These are phyloP conservation scores for Amanita polypyramis DNA, from an alignment of 768 basidiomycete genomes.

Conservation along the genomic window DNA sequence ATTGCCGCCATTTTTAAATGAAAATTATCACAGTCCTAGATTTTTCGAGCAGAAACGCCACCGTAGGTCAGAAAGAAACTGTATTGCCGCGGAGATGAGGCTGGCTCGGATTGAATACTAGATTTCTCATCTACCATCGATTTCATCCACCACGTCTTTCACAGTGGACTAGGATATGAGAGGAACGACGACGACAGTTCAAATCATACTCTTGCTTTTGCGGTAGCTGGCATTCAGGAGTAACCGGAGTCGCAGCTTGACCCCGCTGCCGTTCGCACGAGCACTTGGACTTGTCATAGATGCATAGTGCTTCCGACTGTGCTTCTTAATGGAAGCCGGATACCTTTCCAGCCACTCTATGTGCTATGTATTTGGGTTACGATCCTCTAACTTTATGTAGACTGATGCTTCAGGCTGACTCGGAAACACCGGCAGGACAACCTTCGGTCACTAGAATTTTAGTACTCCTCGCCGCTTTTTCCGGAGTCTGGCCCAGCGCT, in stretches of 20 bases:
- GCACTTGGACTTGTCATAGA: neutral
- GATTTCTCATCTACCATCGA: neutral
- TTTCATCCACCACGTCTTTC: neutral
- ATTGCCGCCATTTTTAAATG: neutral
- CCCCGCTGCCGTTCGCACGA: neutral
- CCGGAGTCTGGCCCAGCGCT: conserved; percentile 1
- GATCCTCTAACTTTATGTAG: conserved; percentile 4
- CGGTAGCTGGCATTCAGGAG: neutral
- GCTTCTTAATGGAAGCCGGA: neutral
- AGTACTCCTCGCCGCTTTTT: neutral
- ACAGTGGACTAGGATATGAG: neutral
- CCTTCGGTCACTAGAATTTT: conserved; percentile 4
- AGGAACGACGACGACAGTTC: neutral
- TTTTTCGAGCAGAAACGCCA: neutral
- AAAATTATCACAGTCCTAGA: neutral
- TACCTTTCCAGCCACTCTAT: neutral
- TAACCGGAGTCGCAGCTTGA: neutral
- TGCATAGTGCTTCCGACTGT: conserved; percentile 1
- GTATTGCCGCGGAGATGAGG: conserved; percentile 8
- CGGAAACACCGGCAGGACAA: neutral
- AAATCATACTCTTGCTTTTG: neutral
- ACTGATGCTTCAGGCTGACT: conserved; percentile 2
- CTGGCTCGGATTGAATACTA: neutral
- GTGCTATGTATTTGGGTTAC: neutral
- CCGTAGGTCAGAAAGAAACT: neutral